Conservation (phyloP, 1,139 yeast species). For the Zygoascus sp. region DNA sequence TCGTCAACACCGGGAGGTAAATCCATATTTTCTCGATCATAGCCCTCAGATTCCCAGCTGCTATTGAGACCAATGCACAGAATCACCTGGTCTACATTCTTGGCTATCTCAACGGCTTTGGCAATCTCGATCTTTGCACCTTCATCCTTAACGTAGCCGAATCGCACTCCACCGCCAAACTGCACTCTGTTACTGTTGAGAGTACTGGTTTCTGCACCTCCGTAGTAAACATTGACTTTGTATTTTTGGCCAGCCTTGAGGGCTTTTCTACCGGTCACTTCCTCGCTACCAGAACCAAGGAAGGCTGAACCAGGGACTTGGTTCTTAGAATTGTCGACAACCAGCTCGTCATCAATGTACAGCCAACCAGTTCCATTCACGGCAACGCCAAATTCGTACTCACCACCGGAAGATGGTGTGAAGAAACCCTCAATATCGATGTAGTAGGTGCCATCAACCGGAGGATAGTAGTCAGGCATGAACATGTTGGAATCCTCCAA, state of each 20-base stretch:
- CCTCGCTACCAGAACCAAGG: constrained; percentile 50
- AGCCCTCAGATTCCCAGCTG: constrained; percentile 53
- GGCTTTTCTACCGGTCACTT: constrained; percentile 39
- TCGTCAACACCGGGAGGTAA: constrained; percentile 49
- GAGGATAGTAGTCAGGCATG: constrained; percentile 46
- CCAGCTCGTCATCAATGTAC: constrained; percentile 47
- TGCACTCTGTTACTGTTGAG: constrained; percentile 30
- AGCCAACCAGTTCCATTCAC: constrained; percentile 52
- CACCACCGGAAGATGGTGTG: constrained; percentile 45
- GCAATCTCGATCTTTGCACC: constrained; percentile 33
- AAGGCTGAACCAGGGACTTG: constrained; percentile 49
- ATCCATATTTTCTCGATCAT: constrained; percentile 42
- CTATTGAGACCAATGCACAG: constrained; percentile 44
- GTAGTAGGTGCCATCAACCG: constrained; percentile 39
- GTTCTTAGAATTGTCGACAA: constrained; percentile 53
- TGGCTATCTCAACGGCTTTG: constrained; percentile 43
- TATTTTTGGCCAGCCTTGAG: constrained; percentile 44
- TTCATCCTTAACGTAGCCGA: constrained; percentile 19
- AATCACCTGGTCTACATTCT: constrained; percentile 46
- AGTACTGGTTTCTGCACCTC: constrained; percentile 45
- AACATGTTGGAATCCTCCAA: constrained; percentile 40
- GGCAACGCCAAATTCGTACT: constrained; percentile 49
- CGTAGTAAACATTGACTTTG: constrained; percentile 47
- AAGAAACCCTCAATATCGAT: constrained; percentile 46
- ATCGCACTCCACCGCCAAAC: constrained; percentile 35